Base-by-base conservation (phyloP, 108 stramenopile genomes). In the Nitzschia sp. region DNA sequence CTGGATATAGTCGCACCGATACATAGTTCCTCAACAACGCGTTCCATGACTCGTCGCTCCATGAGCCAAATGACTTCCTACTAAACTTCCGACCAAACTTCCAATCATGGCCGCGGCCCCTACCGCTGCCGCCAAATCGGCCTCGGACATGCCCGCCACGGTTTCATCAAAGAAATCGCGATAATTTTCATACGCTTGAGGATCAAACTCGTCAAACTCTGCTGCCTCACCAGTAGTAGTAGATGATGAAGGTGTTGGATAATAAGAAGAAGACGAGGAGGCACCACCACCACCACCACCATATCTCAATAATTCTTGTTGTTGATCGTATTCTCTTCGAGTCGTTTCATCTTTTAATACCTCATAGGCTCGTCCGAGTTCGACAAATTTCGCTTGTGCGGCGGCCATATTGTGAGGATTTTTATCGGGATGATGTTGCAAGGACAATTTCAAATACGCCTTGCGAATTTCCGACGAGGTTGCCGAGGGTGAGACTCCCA, bases 361-460 rank as follows among this genome's bases (percentile, higher is more conserved):
- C 61, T 87, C 78, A 53, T 94, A 92, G 8, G 96, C 96, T 68
- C 82, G 63, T 16, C 90, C 89, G 32, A 95, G 79, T 44, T 84
- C 63, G 53, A 90, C 63, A 66, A 97, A 97, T 61, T 89, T 80
- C 3, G 80, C 75, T 38, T 84, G 85, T 22, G 90, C 81, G 34
- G 67, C 75, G 44, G 78, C 77, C 48, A 75, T 63, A 45, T 87
- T 71, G 45, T 77, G 70, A 2, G 84, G 85, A 73, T 95, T 95
- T 55, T 89, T 89, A 65, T 95, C 94, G 17, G 94, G 94, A 38
- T 80, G 79, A 45, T 74, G 60, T 48, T 74, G 46, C 3, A 92
- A 70, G n/a, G 85, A 84, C 13, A 84, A 26, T 45, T 73, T 72
- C 16, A 90, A 75, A 59, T 95, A 95, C 0, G 89, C 85, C 66